Conservation (phyloP, 805 yeast species). For the Scheffersomyces stipitis region DNA sequence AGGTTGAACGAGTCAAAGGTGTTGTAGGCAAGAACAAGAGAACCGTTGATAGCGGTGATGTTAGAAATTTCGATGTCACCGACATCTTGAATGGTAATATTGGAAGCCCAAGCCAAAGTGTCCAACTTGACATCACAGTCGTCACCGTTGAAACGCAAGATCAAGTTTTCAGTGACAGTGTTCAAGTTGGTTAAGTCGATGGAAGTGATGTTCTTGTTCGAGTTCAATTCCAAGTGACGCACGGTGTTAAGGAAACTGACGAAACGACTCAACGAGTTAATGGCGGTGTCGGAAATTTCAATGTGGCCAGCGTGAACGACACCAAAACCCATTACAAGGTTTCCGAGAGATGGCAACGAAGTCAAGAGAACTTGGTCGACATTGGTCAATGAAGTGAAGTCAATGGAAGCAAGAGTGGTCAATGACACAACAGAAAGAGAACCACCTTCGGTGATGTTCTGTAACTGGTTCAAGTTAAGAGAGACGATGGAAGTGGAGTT, state of each 20-base stretch:
- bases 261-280: slow-evolving; percentile 34
- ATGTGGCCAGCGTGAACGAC: slow-evolving; percentile 32
- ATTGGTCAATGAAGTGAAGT: slow-evolving; percentile 30
- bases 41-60: slow-evolving; percentile 41
- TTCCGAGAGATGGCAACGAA: slow-evolving; percentile 42
- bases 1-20: slow-evolving; percentile 31
- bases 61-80: slow-evolving; percentile 27
- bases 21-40: slow-evolving; percentile 41
- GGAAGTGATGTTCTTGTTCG: slow-evolving; percentile 41
- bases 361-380: slow-evolving; percentile 33
- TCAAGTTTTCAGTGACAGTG: slow-evolving; percentile 34
- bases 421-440: slow-evolving; percentile 34
- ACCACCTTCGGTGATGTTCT: slow-evolving; percentile 32
- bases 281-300: slow-evolving; percentile 43
- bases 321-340: slow-evolving; percentile 36
- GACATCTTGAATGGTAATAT: slow-evolving; percentile 45
- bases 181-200: slow-evolving; percentile 34
- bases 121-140: slow-evolving; percentile 32
- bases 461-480: slow-evolving; percentile 28
- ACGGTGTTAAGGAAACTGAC: slow-evolving; percentile 27
- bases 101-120: slow-evolving; percentile 40
- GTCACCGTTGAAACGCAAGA: slow-evolving; percentile 42
- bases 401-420: slow-evolving; percentile 39
- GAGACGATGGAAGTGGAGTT: slow-evolving; percentile 40
- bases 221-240: slow-evolving; percentile 38